Percentiles rank a stretch among this genome's conserved stretches.
Conservation (phyloP, 768 basidiomycete genomes). For the Tulasnella sp. region DNA sequence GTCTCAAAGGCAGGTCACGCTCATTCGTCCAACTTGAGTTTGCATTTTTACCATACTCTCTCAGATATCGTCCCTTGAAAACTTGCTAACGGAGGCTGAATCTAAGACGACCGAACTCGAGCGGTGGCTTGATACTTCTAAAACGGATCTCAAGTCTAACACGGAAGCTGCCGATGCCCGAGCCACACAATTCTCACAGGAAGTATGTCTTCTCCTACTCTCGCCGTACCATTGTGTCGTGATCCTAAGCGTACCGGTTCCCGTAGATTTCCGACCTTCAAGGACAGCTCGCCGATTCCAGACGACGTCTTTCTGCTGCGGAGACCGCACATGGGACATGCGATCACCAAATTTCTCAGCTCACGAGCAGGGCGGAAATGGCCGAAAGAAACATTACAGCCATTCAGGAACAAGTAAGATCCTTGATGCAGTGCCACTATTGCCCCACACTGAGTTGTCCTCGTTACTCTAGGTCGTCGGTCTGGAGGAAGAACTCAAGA, state of each 20-base stretch:
- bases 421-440: too few species aligned
- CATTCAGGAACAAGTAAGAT: neutral
- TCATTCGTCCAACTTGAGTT: neutral
- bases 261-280: neutral
- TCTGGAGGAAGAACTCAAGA: neutral
- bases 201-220: neutral
- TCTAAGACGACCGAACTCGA: slow-evolving; percentile 5
- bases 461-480: too few species aligned
- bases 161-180: neutral
- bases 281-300: neutral
- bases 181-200: neutral
- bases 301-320: neutral
- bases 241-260: neutral
- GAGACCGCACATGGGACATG: neutral
- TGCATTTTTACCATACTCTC: neutral
- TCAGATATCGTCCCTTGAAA: neutral
- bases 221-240: neutral
- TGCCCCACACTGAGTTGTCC: too few species aligned
- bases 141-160: neutral
- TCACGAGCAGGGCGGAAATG: neutral
- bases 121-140: neutral
- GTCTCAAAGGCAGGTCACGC: neutral
- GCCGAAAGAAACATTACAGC: neutral
- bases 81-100: neutral
- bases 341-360: neutral